Evolutionary conservation across 176 grass and related monocot species (phyloP), one percentile per base, ranked within the genome.

Genomic region (Lolium multiflorum): DNA sequence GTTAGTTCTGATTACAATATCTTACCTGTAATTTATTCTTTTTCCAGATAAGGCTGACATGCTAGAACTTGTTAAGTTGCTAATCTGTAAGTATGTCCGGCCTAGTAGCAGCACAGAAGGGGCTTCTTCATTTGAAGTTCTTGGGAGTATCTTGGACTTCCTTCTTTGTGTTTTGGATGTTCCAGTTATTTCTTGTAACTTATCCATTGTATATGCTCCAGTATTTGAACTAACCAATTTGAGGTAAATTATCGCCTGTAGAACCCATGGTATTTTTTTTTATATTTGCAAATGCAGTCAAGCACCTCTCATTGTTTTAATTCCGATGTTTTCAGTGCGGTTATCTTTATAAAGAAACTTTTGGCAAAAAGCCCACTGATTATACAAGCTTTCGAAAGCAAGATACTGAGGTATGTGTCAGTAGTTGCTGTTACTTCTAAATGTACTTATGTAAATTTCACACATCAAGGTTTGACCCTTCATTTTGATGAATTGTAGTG

Each of bases 141-240:
- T 87, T 63, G 84, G 60, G 63, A 95, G 84, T 63, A 79, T 98
- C 79, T 91, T 98, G 91, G 81, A 90, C 37, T 83, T 95, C 62
- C 84, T 98, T 71, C 88, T 95, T 71, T 88, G 78, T 83, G 81
- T 93, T 95, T 88, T 98, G 63, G 92, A 98, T 95, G 72, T 91
- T 88, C 90, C 92, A 71, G 41, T 83, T 38, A 83, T 95, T 72
- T 77, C 89, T 75, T 82, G 7, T 56, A 86, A 95, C 85, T 82
- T 98, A 71, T 60, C 72, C n/a, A 56, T 81, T 9, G 70, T 93
- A 81, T 95, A 98, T 89, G 61, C 52, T 66, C 93, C 90, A 41
- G 90, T 90, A 54, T 98, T 98, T 67, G 75, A 92, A 64, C 28
- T 98, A 49, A 88, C 70, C 86, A 89, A 85, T 68, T 78, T 21